These are phyloP conservation scores for Colletotrichum musicola DNA, from an alignment of 2,329 filamentous ascomycete genomes.

Conservation along the genomic window DNA sequence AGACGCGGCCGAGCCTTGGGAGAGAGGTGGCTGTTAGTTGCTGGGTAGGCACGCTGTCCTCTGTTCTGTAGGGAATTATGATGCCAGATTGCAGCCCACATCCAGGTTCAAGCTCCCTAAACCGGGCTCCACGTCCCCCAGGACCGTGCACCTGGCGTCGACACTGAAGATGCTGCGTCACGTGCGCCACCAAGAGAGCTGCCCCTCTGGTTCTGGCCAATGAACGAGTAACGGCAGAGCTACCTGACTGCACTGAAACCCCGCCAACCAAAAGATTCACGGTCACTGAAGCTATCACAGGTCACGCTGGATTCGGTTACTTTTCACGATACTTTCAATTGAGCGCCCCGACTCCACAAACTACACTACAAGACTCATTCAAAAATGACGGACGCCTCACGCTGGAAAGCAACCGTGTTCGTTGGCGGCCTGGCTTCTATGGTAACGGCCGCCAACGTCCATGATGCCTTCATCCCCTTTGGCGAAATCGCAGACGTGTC, in stretches of 20 bases:
- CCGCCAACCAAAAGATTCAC: constrained; percentile 34
- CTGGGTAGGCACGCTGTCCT: constrained; percentile 27
- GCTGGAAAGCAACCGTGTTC: constrained; percentile 92
- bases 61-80: constrained; percentile 37
- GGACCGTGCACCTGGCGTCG: constrained; percentile 32
- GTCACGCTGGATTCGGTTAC: background rate
- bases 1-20: constrained; percentile 31
- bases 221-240: constrained; percentile 28
- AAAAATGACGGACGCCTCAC: constrained; percentile 82
- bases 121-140: constrained; percentile 17
- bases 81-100: constrained; percentile 42
- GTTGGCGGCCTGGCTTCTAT: constrained; percentile 88
- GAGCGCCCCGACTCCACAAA: background rate
- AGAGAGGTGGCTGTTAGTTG: constrained; percentile 34
- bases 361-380: background rate
- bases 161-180: constrained; percentile 25
- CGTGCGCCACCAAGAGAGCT: constrained; percentile 25
- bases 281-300: constrained; percentile 6
- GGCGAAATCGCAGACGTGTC: constrained; percentile 94
- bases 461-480: constrained; percentile 95
- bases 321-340: background rate
- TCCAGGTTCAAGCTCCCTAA: constrained; percentile 31
- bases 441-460: constrained; percentile 80
- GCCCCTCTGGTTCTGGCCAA: constrained; percentile 18
- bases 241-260: constrained; percentile 16